These are phyloP conservation scores for Saccharum officinarum DNA, from an alignment of 176 grass and related monocot species.

Conservation along the genomic window DNA sequence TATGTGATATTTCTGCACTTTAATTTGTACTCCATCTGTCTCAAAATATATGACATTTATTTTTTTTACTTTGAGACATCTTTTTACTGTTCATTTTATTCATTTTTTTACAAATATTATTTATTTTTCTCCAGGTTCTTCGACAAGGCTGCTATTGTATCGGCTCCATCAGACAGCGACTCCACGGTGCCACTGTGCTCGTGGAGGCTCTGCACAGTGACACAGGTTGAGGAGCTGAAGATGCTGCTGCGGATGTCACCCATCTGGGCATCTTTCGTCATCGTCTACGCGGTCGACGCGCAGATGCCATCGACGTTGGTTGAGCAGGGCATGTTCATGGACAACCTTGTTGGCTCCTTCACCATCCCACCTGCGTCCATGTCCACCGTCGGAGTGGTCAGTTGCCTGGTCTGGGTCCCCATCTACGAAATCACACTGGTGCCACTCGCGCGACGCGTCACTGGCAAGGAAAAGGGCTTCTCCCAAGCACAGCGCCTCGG, in stretches of 20 bases:
- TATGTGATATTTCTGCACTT: too few relatives aligned
- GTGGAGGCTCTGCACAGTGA: conserved; percentile 47
- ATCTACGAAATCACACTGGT: conserved; percentile 30
- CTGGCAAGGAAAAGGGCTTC: conserved; percentile 26
- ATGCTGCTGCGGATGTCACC: conserved; percentile 40
- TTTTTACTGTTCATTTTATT: too few relatives aligned
- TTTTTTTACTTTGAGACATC: too few relatives aligned
- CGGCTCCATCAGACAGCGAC: not conserved
- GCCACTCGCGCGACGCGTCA: conserved; percentile 22
- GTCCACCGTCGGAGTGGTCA: conserved; percentile 12
- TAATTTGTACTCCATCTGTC: too few relatives aligned
- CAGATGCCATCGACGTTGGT: conserved; percentile 35
- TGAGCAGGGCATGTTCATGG: conserved; percentile 50
- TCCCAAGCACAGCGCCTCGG: conserved; percentile 39
- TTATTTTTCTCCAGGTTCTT: conserved; percentile 33
- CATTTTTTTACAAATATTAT: too few relatives aligned
- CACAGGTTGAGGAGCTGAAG: conserved; percentile 57
- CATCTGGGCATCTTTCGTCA: conserved; percentile 23
- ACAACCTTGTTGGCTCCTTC: conserved; percentile 27
- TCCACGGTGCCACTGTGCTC: not conserved
- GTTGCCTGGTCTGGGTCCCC: conserved; percentile 19
- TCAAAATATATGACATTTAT: too few relatives aligned
- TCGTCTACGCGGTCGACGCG: not conserved
- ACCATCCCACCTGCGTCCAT: conserved; percentile 47
- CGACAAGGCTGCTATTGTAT: conserved; percentile 43